These are phyloP conservation scores for Fusarium dlaminii DNA, from an alignment of 2,329 filamentous ascomycete genomes.

Conservation along the genomic window DNA sequence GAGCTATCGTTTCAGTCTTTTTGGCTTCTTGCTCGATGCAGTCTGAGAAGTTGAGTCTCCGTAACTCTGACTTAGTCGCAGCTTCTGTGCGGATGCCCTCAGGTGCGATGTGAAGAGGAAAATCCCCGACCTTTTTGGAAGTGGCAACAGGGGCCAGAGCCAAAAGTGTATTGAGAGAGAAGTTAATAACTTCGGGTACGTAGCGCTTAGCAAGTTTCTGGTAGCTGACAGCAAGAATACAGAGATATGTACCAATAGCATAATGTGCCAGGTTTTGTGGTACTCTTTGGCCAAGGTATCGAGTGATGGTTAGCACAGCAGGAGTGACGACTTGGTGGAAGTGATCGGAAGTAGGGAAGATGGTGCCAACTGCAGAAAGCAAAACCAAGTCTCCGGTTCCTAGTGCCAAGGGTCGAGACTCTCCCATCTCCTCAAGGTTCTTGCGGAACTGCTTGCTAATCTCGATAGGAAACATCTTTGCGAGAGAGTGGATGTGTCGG, in stretches of 20 bases:
- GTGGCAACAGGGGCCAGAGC: constrained; percentile 68
- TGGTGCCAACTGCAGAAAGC: constrained; percentile 82
- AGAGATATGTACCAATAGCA: constrained; percentile 79
- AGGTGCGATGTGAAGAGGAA: constrained; percentile 69
- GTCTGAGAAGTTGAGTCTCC: constrained; percentile 69
- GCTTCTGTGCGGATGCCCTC: constrained; percentile 60
- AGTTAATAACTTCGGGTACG: constrained; percentile 88
- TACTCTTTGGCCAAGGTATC: constrained; percentile 82
- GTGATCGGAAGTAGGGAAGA: constrained; percentile 96
- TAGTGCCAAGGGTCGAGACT: constrained; percentile 60
- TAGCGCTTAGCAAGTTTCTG: constrained; percentile 86
- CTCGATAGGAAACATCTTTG: constrained; percentile 82
- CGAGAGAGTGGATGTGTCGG: constrained; percentile 91
- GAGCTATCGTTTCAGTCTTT: constrained; percentile 42
- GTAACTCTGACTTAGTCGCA: constrained; percentile 52
- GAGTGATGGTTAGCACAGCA: constrained; percentile 82
- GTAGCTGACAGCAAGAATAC: constrained; percentile 82
- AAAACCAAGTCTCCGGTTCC: constrained; percentile 79
- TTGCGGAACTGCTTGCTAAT: constrained; percentile 81
- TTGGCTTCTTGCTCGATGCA: constrained; percentile 54
- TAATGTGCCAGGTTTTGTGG: constrained; percentile 73
- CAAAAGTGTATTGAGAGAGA: constrained; percentile 77
- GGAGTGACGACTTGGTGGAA: constrained; percentile 96
- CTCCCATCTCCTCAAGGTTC: constrained; percentile 69
- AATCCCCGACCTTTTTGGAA: constrained; percentile 59